Conservation (phyloP, 116 monocot genomes). For the Thalassia testudinum region DNA sequence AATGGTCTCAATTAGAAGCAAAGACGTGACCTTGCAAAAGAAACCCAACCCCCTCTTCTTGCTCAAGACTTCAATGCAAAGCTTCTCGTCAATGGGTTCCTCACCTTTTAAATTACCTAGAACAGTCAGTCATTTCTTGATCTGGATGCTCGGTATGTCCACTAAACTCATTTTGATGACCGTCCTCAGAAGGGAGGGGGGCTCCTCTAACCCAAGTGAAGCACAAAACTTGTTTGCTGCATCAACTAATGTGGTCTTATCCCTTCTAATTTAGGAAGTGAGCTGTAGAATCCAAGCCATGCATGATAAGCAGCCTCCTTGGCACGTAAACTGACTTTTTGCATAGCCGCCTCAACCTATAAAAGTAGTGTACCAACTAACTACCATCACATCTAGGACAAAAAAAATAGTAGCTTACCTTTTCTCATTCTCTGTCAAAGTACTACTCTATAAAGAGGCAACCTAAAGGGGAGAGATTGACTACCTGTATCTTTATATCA, state of each 20-base stretch:
- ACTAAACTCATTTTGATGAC: slow-evolving; percentile 43
- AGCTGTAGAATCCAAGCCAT: slow-evolving; percentile 95
- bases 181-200: slow-evolving; percentile 63
- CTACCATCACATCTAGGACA: background rate
- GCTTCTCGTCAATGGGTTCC: too few species aligned
- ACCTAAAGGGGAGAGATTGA: background rate
- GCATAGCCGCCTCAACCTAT: slow-evolving; percentile 68
- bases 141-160: slow-evolving; percentile 38
- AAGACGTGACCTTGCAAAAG: too few species aligned
- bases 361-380: too few species aligned
- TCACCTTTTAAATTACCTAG: too few species aligned
- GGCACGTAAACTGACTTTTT: slow-evolving; percentile 46
- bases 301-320: slow-evolving; percentile 96
- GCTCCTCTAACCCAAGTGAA: slow-evolving; percentile 61
- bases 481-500: too few species aligned
- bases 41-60: too few species aligned
- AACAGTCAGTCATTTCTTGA: slow-evolving; percentile 43
- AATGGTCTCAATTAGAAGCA: too few species aligned
- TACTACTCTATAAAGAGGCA: background rate
- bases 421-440: background rate
- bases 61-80: too few species aligned
- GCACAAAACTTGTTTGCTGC: slow-evolving; percentile 55
- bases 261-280: slow-evolving; percentile 61
- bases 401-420: background rate
- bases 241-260: slow-evolving; percentile 71